phyloP scores from a whole-genome alignment of 495 filamentous ascomycete genomes.

The Annulohypoxylon nitens region DNA sequence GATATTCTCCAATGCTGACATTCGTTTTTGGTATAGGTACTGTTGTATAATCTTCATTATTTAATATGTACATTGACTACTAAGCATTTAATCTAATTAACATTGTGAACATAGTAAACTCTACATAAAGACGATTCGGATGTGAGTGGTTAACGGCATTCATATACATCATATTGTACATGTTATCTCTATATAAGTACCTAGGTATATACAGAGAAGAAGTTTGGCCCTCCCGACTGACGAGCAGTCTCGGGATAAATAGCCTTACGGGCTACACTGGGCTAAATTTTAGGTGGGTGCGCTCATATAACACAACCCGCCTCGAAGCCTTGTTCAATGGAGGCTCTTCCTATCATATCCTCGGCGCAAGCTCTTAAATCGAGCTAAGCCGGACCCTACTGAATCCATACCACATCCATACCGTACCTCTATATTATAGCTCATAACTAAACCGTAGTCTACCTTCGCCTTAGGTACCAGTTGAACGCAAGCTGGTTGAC shows the following conservation, averaged over 20 bases:
- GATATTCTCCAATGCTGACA: too few relatives aligned
- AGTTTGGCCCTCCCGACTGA: not conserved
- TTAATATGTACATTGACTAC: too few relatives aligned
- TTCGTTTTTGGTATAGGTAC: not conserved
- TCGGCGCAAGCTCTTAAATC: not conserved
- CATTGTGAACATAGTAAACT: too few relatives aligned
- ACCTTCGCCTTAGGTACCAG: slow-evolving; percentile 93
- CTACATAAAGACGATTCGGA: not conserved
- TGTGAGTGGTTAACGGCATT: slow-evolving; percentile 6
- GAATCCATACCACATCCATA: too few relatives aligned
- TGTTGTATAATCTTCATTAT: too few relatives aligned
- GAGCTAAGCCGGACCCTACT: not conserved
- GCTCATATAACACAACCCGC: not conserved
- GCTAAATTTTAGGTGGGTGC: not conserved
- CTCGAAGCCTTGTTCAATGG: not conserved
- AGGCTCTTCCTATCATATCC: not conserved
- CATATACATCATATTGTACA: slow-evolving; percentile 41
- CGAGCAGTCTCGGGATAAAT: not conserved
- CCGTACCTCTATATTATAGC: not conserved
- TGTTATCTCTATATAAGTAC: slow-evolving; percentile 30
- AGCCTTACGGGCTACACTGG: not conserved
- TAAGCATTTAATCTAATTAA: too few relatives aligned
- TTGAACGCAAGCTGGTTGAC: slow-evolving; percentile 83
- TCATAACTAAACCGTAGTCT: slow-evolving; percentile 48
- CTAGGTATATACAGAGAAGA: slow-evolving; percentile 34